These are phyloP conservation scores for Lodderomyces pseudojiufengensis DNA, from an alignment of 1,139 yeast species.

Conservation along the genomic window DNA sequence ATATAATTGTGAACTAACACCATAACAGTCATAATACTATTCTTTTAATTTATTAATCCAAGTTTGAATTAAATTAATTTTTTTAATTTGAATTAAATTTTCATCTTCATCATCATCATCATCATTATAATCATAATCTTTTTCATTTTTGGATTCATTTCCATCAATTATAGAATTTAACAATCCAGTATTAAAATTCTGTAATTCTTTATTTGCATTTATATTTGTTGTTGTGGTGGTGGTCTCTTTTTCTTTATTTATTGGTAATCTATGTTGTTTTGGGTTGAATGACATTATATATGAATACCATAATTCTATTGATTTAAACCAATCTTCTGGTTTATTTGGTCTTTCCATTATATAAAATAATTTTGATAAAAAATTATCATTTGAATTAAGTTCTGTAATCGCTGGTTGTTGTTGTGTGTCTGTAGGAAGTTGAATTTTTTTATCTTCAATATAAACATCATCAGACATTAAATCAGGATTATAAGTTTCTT, in stretches of 20 bases:
- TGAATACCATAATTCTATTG: conserved; percentile 27
- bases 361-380: conserved; percentile 16
- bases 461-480: conserved; percentile 10
- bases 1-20: too few relatives aligned
- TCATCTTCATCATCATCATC: conserved; percentile 1
- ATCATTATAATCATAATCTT: conserved; percentile 6
- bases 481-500: neutral
- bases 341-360: conserved; percentile 18
- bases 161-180: conserved; percentile 10
- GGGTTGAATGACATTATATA: conserved; percentile 32
- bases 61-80: conserved; percentile 5
- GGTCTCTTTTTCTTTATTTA: too few relatives aligned
- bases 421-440: too few relatives aligned
- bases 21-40: too few relatives aligned
- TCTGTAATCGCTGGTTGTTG: conserved; percentile 1
- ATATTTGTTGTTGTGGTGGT: neutral
- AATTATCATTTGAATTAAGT: too few relatives aligned
- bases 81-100: conserved; percentile 1
- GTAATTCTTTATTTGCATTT: conserved; percentile 9
- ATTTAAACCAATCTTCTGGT: conserved; percentile 17
- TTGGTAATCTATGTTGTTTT: conserved; percentile 15
- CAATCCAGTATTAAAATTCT: conserved; percentile 13
- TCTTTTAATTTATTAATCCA: conserved; percentile 6
- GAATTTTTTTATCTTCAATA: too few relatives aligned
- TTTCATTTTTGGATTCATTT: conserved; percentile 4